phyloP scores from a whole-genome alignment of 352 stramenopile genomes.

The Lagenidium giganteum region DNA sequence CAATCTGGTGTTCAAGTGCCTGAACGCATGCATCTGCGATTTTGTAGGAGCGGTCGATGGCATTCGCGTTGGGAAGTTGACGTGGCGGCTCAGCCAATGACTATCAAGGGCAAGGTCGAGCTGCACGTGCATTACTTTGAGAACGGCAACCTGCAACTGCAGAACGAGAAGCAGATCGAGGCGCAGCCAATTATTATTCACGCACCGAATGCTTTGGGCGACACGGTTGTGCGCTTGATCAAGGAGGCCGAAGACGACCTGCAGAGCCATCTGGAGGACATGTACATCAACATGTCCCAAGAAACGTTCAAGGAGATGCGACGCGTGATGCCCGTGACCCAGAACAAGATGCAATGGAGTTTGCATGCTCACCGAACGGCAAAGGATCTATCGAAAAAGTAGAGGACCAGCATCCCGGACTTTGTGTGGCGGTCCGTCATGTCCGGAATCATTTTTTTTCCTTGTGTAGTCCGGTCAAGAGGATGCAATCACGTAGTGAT shows the following conservation, averaged over 20 bases:
- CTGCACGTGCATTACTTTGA: constrained; percentile 95
- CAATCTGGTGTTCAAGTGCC: no score
- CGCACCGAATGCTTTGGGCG: constrained; percentile 35
- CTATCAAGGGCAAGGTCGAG: constrained; percentile 56
- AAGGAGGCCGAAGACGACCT: constrained; percentile 81
- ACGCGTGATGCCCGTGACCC: constrained; percentile 90
- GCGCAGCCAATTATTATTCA: constrained; percentile 46
- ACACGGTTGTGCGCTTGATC: constrained; percentile 69
- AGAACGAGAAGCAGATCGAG: constrained; percentile 64
- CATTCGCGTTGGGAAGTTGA: constrained; percentile 80
- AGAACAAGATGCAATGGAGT: constrained; percentile 89
- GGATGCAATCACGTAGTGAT: no score
- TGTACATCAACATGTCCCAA: constrained; percentile 95
- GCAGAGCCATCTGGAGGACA: constrained; percentile 88
- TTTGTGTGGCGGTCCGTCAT: neutral
- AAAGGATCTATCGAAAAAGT: constrained; percentile 70
- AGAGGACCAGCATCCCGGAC: constrained; percentile 1
- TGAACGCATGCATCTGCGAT: neutral
- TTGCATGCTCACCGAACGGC: constrained; percentile 78
- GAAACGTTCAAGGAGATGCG: constrained; percentile 94
- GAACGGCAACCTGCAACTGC: constrained; percentile 93
- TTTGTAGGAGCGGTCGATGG: constrained; percentile 58
- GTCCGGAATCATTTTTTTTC: no score
- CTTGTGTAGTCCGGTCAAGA: no score
- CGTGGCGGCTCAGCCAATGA: constrained; percentile 37